Conservation (phyloP, 108 stramenopile genomes). For the Pelagomonas calceolata region DNA sequence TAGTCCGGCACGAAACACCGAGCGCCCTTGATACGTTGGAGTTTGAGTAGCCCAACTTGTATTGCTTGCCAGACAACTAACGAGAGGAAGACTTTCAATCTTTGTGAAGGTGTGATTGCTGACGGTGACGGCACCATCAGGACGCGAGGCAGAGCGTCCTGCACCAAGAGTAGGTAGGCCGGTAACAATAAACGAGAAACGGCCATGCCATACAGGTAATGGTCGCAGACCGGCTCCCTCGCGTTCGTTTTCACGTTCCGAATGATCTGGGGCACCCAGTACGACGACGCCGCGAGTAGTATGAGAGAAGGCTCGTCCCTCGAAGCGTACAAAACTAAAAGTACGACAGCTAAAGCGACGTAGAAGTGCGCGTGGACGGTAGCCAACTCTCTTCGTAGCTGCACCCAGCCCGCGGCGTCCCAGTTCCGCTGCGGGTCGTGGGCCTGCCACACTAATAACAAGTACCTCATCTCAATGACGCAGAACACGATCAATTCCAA, state of each 20-base stretch:
- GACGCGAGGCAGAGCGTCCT: slow-evolving; percentile 20
- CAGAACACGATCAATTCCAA: slow-evolving; percentile 31
- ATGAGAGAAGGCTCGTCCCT: not conserved
- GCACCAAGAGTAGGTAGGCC: slow-evolving; percentile 35
- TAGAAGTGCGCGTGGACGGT: slow-evolving; percentile 29
- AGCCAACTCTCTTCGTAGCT: slow-evolving; percentile 16
- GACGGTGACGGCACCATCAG: not conserved
- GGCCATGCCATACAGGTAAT: slow-evolving; percentile 22
- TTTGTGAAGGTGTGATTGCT: not conserved
- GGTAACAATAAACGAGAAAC: slow-evolving; percentile 24
- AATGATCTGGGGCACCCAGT: slow-evolving; percentile 41
- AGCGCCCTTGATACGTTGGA: slow-evolving; percentile 18
- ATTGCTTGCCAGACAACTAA: slow-evolving; percentile 21
- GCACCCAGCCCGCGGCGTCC: not conserved
- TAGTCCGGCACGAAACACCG: slow-evolving; percentile 22
- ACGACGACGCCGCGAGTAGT: slow-evolving; percentile 20
- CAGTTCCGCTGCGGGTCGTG: slow-evolving; percentile 22
- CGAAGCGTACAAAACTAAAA: slow-evolving; percentile 5
- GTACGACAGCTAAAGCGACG: slow-evolving; percentile 5
- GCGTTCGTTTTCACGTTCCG: slow-evolving; percentile 8
- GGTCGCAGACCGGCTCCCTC: not conserved
- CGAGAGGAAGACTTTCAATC: not conserved
- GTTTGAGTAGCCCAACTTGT: slow-evolving; percentile 19
- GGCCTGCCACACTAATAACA: slow-evolving; percentile 21
- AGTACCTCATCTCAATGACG: slow-evolving; percentile 32